Conservation (phyloP, 352 stramenopile species). For the Aphanomyces euteiches region DNA sequence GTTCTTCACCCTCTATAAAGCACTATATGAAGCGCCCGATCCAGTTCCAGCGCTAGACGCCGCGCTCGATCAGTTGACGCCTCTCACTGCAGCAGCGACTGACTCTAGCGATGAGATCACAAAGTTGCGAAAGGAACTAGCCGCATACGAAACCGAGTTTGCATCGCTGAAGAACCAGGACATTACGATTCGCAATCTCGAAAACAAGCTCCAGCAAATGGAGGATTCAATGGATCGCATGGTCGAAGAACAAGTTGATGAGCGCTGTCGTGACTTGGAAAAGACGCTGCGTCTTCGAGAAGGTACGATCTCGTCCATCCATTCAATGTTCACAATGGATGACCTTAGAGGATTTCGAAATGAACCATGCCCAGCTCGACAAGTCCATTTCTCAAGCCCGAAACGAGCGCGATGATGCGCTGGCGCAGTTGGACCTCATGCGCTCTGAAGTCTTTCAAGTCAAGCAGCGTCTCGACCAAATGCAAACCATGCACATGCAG, state of each 20-base stretch:
- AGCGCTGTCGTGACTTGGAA: conserved; percentile 62
- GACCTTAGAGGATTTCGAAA: conserved; percentile 4
- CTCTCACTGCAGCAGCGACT: conserved; percentile 35
- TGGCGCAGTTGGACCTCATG: conserved; percentile 80
- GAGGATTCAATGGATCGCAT: conserved; percentile 63
- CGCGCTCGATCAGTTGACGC: conserved; percentile 8
- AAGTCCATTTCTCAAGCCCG: conserved; percentile 61
- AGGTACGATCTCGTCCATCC: conserved; percentile 10
- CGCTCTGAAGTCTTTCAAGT: conserved; percentile 88
- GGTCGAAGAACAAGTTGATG: conserved; percentile 56
- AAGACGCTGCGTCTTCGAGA: conserved; percentile 40
- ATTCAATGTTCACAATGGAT: not conserved
- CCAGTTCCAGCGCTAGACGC: conserved; percentile 68
- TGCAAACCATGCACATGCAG: conserved; percentile 57
- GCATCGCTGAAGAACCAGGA: conserved; percentile 94
- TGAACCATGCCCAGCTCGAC: conserved; percentile 33
- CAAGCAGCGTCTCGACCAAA: conserved; percentile 69
- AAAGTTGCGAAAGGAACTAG: conserved; percentile 84
- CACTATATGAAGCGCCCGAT: conserved; percentile 81
- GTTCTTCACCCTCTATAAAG: conserved; percentile 86
- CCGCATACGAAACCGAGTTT: conserved; percentile 94
- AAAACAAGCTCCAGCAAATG: conserved; percentile 83
- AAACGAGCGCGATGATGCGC: conserved; percentile 56
- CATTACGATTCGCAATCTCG: conserved; percentile 95
- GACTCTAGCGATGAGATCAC: conserved; percentile 86